A percentile compares a stretch with the other conserved stretches of the same genome.
phyloP scores from a whole-genome alignment of 2,329 filamentous ascomycete genomes.

The Trichoderma koningiopsis region DNA sequence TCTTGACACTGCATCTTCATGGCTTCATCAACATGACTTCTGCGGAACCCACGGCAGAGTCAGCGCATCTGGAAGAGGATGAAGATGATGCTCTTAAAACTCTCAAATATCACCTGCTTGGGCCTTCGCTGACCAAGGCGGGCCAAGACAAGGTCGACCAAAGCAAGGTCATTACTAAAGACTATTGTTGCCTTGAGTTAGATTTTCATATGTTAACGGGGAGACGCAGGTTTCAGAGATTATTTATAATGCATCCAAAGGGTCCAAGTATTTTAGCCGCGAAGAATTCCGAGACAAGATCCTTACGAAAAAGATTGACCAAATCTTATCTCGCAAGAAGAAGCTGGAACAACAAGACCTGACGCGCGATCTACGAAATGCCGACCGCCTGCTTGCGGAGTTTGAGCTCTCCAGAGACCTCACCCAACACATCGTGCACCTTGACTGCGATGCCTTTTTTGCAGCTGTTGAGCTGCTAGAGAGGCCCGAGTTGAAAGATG shows the following conservation, averaged over 20 bases:
- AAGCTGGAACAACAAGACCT: conserved; percentile 77
- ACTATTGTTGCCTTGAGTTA: not conserved
- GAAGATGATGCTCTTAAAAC: conserved; percentile 51
- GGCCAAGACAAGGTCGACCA: conserved; percentile 95
- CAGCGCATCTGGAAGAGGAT: conserved; percentile 20
- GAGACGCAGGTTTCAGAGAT: conserved; percentile 80
- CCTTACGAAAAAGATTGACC: conserved; percentile 82
- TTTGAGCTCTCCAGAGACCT: conserved; percentile 80
- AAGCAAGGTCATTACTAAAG: conserved; percentile 61
- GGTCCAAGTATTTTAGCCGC: conserved; percentile 93
- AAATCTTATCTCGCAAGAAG: conserved; percentile 73
- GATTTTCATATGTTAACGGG: not conserved
- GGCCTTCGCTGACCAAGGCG: conserved; percentile 89
- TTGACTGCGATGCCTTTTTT: conserved; percentile 98
- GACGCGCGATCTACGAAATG: conserved; percentile 69
- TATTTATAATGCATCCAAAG: conserved; percentile 95
- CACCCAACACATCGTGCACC: conserved; percentile 81
- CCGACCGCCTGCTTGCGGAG: conserved; percentile 78
- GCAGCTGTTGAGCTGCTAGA: conserved; percentile 88
- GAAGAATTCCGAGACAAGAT: conserved; percentile 81
- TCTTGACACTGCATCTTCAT: not conserved
- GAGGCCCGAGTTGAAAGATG: conserved; percentile 77
- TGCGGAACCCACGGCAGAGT: conserved; percentile 21
- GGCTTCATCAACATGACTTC: conserved; percentile 22
- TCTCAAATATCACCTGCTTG: conserved; percentile 86